Percentiles rank a stretch among this genome's conserved stretches.
Conservation (phyloP, 2,329 filamentous ascomycete species). For the Colletotrichum caudatum region DNA sequence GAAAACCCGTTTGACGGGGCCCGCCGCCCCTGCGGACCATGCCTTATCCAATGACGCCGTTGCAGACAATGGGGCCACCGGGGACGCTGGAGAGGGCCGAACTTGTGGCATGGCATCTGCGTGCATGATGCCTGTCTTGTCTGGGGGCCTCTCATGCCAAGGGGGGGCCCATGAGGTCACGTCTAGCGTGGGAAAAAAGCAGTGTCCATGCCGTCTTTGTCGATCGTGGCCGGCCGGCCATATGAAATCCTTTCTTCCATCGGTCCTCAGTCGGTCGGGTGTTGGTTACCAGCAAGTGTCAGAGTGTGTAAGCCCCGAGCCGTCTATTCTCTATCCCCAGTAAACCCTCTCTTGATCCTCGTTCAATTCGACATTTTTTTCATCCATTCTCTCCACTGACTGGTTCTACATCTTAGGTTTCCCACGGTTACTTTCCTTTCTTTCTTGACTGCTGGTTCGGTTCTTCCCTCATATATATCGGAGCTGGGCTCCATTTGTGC, state of each 20-base stretch:
- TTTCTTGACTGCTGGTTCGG: conserved; percentile 33
- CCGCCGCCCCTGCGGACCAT: conserved; percentile 19
- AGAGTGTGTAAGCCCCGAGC: background rate
- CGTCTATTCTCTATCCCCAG: conserved; percentile 28
- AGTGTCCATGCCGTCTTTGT: conserved; percentile 3
- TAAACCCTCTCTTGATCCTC: conserved; percentile 20
- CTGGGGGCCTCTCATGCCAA: conserved; percentile 23
- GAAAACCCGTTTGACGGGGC: conserved; percentile 27
- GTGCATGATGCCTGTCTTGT: conserved; percentile 2
- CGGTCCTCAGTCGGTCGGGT: background rate
- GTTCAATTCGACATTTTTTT: background rate
- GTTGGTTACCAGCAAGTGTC: background rate
- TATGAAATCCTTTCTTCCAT: conserved; percentile 10
- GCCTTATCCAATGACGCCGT: conserved; percentile 27
- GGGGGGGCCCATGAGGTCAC: conserved; percentile 15
- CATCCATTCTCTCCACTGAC: conserved; percentile 5
- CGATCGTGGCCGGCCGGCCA: background rate
- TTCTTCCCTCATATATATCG: conserved; percentile 4
- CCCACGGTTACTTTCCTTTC: background rate
- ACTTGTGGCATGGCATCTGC: conserved; percentile 5
- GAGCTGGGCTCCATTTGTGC: conserved; percentile 31
- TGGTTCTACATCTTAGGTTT: conserved; percentile 11
- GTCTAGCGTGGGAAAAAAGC: background rate
- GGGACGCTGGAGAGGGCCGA: background rate
- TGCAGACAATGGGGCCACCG: background rate